phyloP scores from a whole-genome alignment of 1,139 yeast genomes.

The Saccharomycopsis hybrid region DNA sequence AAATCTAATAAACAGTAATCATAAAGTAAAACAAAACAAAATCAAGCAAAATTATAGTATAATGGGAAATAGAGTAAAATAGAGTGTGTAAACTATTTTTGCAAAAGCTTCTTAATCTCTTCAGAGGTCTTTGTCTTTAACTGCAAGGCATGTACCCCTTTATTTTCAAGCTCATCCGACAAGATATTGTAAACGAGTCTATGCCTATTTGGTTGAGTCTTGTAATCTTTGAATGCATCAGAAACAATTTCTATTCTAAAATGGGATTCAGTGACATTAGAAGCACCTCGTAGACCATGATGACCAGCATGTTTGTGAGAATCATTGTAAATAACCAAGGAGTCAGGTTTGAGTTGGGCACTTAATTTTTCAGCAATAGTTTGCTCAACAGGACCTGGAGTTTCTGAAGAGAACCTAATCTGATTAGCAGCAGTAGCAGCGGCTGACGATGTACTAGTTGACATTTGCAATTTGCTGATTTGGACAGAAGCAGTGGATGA shows the following conservation, averaged over 20 bases:
- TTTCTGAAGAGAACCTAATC: constrained; percentile 17
- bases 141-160: constrained; percentile 87
- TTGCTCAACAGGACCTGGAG: constrained; percentile 41
- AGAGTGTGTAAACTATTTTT: no score
- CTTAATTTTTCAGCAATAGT: constrained; percentile 35
- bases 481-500: no score
- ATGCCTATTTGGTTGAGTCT: constrained; percentile 70
- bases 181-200: constrained; percentile 64
- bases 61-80: no score
- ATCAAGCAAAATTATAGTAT: no score
- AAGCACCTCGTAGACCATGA: constrained; percentile 70
- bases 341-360: constrained; percentile 35
- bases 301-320: constrained; percentile 88
- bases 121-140: constrained; percentile 72
- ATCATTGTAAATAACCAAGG: constrained; percentile 54
- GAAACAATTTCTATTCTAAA: constrained; percentile 70
- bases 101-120: constrained; percentile 37
- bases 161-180: constrained; percentile 61
- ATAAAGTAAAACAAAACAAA: no score
- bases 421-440: neutral
- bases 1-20: no score
- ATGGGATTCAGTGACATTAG: constrained; percentile 78
- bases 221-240: constrained; percentile 53
- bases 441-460: neutral
- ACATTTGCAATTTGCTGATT: no score